Conservation (phyloP, 1,284 basidiomycete genomes). For the Irpex sp. region DNA sequence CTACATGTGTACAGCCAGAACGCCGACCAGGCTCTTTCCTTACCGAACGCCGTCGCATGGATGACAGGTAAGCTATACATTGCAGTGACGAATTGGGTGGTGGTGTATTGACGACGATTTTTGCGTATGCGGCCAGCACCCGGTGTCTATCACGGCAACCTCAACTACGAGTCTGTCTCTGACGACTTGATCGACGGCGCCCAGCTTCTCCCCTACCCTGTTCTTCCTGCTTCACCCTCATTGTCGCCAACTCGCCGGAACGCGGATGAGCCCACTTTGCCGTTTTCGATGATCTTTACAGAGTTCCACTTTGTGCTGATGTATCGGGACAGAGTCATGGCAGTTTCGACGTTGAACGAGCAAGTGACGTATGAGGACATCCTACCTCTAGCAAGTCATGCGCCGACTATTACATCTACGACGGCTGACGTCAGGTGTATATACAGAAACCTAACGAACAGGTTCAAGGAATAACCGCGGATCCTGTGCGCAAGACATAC, state of each 20-base stretch:
- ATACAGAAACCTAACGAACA: slow-evolving; percentile 68
- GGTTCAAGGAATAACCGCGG: slow-evolving; percentile 73
- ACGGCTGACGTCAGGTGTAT: neutral
- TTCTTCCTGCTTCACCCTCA: slow-evolving; percentile 29
- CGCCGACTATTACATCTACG: neutral
- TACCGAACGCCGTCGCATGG: slow-evolving; percentile 80
- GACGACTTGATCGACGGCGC: slow-evolving; percentile 82
- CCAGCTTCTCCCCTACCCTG: slow-evolving; percentile 64
- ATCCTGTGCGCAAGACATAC: slow-evolving; percentile 86
- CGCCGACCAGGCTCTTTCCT: slow-evolving; percentile 61
- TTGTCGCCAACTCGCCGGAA: slow-evolving; percentile 16
- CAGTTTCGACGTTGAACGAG: slow-evolving; percentile 80
- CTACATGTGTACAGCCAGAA: slow-evolving; percentile 74
- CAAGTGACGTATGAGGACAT: slow-evolving; percentile 82
- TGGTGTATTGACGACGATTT: too few relatives aligned
- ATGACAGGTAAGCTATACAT: slow-evolving; percentile 60
- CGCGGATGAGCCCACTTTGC: slow-evolving; percentile 36
- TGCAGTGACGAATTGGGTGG: too few relatives aligned
- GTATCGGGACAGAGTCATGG: slow-evolving; percentile 78
- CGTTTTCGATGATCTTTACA: slow-evolving; percentile 79
- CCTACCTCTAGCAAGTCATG: slow-evolving; percentile 65
- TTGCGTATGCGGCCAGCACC: slow-evolving; percentile 42
- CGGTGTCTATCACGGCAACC: slow-evolving; percentile 81
- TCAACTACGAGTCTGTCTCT: slow-evolving; percentile 62
- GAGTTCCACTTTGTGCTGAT: slow-evolving; percentile 92